These are phyloP conservation scores for Talaromyces proteolyticus DNA, from an alignment of 495 filamentous ascomycete species.

Conservation along the genomic window DNA sequence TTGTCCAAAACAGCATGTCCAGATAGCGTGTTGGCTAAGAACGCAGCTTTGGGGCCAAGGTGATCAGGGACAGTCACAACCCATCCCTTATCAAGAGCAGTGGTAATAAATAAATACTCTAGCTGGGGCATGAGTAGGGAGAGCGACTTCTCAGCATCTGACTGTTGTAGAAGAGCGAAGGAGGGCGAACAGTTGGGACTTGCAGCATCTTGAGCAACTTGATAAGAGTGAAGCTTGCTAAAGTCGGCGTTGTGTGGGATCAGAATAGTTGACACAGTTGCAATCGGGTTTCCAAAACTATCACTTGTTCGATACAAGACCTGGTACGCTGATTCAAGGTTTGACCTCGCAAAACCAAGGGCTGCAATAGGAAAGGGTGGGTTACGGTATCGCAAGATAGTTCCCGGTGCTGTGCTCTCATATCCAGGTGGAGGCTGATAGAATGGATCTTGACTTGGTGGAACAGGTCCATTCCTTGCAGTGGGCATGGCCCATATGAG, in stretches of 20 bases:
- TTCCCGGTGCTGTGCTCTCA: too few species aligned
- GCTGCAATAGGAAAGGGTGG: too few species aligned
- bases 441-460: too few species aligned
- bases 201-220: constrained; percentile 13
- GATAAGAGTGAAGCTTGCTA: constrained; percentile 13
- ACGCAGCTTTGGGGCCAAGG: constrained; percentile 17
- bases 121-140: too few species aligned
- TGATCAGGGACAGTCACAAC: constrained; percentile 16
- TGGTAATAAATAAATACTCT: constrained; percentile 1
- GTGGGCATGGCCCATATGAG: too few species aligned
- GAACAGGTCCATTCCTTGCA: too few species aligned
- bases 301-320: constrained; percentile 17
- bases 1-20: constrained; percentile 16
- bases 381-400: too few species aligned
- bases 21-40: constrained; percentile 9
- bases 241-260: constrained; percentile 14
- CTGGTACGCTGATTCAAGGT: constrained; percentile 12
- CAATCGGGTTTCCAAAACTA: constrained; percentile 12
- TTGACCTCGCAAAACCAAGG: too few species aligned
- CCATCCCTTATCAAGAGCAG: constrained; percentile 17
- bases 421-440: too few species aligned
- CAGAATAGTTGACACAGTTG: constrained; percentile 15
- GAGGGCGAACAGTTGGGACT: constrained; percentile 14
- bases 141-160: too few species aligned
- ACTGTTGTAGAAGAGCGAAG: constrained; percentile 9